phyloP scores from a whole-genome alignment of 257 asterid species.

The Fraxinus cuspidata region DNA sequence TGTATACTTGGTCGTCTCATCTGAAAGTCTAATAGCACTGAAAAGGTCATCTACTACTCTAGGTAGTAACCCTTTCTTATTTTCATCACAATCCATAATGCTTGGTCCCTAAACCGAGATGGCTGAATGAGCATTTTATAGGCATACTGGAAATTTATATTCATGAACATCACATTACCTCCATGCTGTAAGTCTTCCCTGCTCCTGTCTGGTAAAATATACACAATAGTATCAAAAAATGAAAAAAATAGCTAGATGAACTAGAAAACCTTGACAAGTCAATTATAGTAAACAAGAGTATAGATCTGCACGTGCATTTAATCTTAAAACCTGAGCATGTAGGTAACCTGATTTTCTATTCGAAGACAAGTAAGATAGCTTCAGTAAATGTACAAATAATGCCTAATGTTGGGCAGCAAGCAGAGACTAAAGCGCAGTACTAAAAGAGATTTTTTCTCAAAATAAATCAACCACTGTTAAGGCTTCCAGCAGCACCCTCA shows the following conservation, averaged over 20 bases:
- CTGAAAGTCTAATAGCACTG: slow-evolving; percentile 44
- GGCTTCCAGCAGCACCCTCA: background rate
- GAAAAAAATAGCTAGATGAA: slow-evolving; percentile 4
- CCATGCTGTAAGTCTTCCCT: slow-evolving; percentile 90
- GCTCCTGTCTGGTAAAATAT: slow-evolving; percentile 74
- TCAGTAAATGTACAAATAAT: background rate
- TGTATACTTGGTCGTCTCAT: slow-evolving; percentile 39
- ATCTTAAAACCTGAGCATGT: slow-evolving; percentile 6
- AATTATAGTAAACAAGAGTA: slow-evolving; percentile 6
- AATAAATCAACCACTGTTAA: background rate
- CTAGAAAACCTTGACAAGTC: slow-evolving; percentile 14
- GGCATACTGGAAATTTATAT: slow-evolving; percentile 2
- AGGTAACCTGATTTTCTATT: background rate
- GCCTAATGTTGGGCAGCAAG: background rate
- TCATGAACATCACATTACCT: slow-evolving; percentile 50
- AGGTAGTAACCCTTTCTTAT: slow-evolving; percentile 64
- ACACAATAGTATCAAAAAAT: slow-evolving; percentile 20
- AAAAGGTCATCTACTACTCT: slow-evolving; percentile 76
- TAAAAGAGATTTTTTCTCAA: background rate
- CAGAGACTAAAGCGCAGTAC: background rate
- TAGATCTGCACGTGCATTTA: slow-evolving; percentile 1
- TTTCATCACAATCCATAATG: slow-evolving; percentile 48
- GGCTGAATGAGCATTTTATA: slow-evolving; percentile 18
- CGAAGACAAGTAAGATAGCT: slow-evolving; percentile 4
- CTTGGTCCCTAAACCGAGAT: slow-evolving; percentile 61